Evolutionary conservation across 805 yeast genomes (phyloP), one percentile per base, ranked within the genome.

Genomic region (Kodamaea kaohsiungensis): DNA sequence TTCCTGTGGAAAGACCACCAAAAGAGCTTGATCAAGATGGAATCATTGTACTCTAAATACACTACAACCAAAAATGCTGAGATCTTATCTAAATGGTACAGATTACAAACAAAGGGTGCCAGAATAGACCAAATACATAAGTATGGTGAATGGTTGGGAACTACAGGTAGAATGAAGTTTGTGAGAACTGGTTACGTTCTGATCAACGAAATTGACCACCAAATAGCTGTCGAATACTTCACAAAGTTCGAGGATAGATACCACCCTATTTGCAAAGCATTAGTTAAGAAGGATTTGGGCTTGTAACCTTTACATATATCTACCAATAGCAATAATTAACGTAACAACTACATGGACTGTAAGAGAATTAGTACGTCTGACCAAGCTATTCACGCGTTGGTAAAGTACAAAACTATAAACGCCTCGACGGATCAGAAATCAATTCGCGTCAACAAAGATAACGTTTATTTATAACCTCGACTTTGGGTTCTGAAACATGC

Each of bases 241-340:
- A 49, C 58, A 7, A 58, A 52, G 52, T 62, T 55, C 49, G 62
- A 61, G 55, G 33, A 48, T 10, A 56, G 53, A 12, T 71, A 71
- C 55, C 76, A 71, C 53, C 76, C 76, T 16, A 71, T 71, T 37
- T 70, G 75, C 52, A 58, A 54, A 43, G 42, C 85, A 13, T 76
- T 91, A 82, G 95, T 92, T n/a, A 83, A 80, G 63, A 92, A 91
- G 71, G 97, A 92, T 69, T 75, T 91, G 46, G 87, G 84, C 2
- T 63, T 72, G 52, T 37, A 40, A 27, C 18, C 18, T 7, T n/a
- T n/a, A 15, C 16, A 17, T 38, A 30, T 30, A 5, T 30, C 35
- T 30, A 9, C 35, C 6, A n/a, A 30, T 9, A 30, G 35, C 13
- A 30, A 30, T 30, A 30, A 30, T 30, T 30, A 8, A 30, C 35